Base-by-base conservation (phyloP, 2,329 filamentous ascomycete genomes). In the Spiromastix sp. region DNA sequence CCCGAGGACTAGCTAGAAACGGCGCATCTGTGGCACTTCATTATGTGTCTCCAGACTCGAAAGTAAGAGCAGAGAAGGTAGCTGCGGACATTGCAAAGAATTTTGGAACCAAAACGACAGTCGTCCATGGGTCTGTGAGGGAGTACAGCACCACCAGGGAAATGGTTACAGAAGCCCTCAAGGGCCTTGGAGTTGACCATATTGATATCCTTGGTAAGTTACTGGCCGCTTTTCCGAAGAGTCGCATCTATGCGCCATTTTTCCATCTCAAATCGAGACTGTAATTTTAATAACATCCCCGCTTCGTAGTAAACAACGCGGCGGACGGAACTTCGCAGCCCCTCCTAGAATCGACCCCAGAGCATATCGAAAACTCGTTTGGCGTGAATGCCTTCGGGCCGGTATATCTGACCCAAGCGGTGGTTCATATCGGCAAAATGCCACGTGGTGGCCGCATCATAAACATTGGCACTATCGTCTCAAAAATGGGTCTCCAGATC, bases 1-100 rank as follows among this genome's bases (percentile, higher is more conserved):
- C 54, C 3, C 37, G 37, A 15, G 44, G 49, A 12, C 35, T 57
- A 11, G 52, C 54, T 36, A 48, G 42, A 28, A 52, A 43, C 41
- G 49, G 44, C 31, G 54, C 45, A 28, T 48, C 21, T 42, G 52
- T 42, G 27, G 51, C 33, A 30, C 48, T 39, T 25, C 47, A 54
- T 37, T 41, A 52, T 39, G 43, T 52, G 13, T 52, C 51, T 4
- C 47, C 51, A 19, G 19, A 13, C 8, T 42, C 33, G 22, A 39
- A 40, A 6, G 8, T 38, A 4, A 40, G 43, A 16, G 47, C 48
- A 18, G 42, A 38, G 9, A 37, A 35, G 6, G 42, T 48, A 4
- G 45, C 42, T 9, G 12, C 40, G 12, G 30, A 24, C 10, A 44
- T 50, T 20, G 21, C 32, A 17, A 30, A 34, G n/a, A 25, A 40